phyloP scores from a whole-genome alignment of 257 asterid species.

The Agastache rugosa region DNA sequence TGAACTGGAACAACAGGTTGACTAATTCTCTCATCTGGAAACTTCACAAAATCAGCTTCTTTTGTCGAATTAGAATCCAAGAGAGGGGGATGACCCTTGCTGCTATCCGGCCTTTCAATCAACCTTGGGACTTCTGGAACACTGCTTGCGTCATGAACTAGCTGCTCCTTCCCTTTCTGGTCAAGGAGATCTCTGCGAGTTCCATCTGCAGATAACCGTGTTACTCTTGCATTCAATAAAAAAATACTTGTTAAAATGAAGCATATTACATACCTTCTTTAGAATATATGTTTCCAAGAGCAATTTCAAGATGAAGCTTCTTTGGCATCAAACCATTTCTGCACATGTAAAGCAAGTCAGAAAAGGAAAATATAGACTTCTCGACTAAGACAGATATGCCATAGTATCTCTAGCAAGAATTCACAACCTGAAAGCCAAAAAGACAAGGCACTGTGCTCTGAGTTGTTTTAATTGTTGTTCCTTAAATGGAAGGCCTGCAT shows the following conservation, averaged over 20 bases:
- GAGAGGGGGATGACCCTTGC: conserved; percentile 50
- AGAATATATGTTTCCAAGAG: conserved; percentile 79
- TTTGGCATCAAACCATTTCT: conserved; percentile 94
- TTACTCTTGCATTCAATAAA: conserved; percentile 31
- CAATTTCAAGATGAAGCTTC: conserved; percentile 97
- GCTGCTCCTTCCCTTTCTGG: conserved; percentile 80
- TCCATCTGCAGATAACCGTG: conserved; percentile 64
- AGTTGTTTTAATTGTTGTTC: conserved; percentile 98
- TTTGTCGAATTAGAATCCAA: conserved; percentile 49
- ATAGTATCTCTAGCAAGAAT: conserved; percentile 16
- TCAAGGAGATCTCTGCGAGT: conserved; percentile 71
- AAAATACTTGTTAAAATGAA: conserved; percentile 30
- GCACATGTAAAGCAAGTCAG: conserved; percentile 41
- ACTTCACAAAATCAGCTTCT: conserved; percentile 59
- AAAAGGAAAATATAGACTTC: conserved; percentile 36
- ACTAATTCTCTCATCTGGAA: conserved; percentile 59
- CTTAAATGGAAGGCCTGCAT: conserved; percentile 73
- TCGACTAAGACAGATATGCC: conserved; percentile 19
- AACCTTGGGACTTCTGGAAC: conserved; percentile 58
- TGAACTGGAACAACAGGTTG: conserved; percentile 51
- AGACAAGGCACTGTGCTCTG: conserved; percentile 99
- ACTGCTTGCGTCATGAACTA: conserved; percentile 55
- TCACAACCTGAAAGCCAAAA: conserved; percentile 88
- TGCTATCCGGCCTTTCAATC: conserved; percentile 57
- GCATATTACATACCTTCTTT: conserved; percentile 72